Evolutionary conservation across 495 filamentous ascomycete species (phyloP).

Genomic region (Evernia prunastri): DNA sequence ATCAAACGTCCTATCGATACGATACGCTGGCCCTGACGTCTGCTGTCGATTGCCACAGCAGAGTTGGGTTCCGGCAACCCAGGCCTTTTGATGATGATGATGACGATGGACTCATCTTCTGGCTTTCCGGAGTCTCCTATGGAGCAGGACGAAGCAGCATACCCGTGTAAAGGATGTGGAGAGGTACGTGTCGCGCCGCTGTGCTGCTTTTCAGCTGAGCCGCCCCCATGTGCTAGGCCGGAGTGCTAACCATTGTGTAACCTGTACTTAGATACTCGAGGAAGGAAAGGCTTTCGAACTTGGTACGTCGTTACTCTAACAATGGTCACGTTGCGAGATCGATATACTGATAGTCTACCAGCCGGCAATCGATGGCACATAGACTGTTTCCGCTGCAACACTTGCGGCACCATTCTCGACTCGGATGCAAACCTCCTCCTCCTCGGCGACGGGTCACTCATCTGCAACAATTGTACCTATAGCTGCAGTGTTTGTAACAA

Average conservation of each 20-base stretch:
- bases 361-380: conserved; percentile 99
- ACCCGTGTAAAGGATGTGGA: conserved; percentile 95
- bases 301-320: conserved; percentile 52
- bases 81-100: conserved; percentile 9
- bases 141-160: conserved; percentile 81
- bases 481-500: conserved; percentile 95
- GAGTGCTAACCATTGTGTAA: conserved; percentile 16
- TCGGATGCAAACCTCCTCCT: conserved; percentile 97
- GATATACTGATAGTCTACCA: conserved; percentile 35
- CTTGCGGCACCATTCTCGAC: conserved; percentile 89
- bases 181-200: conserved; percentile 55
- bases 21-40: conserved; percentile 24
- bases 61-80: conserved; percentile 18
- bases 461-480: conserved; percentile 99
- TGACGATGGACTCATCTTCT: conserved; percentile 49
- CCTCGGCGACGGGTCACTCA: conserved; percentile 93
- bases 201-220: conserved; percentile 17
- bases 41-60: conserved; percentile 17
- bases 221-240: conserved; percentile 19
- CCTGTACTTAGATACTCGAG: conserved; percentile 68
- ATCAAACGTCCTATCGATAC: conserved; percentile 27
- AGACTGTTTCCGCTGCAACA: conserved; percentile 98
- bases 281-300: conserved; percentile 98
- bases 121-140: conserved; percentile 73
- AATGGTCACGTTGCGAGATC: conserved; percentile 18